Evolutionary conservation across 176 grass and related monocot genomes (phyloP).

Genomic region (Rhynchospora pubera): DNA sequence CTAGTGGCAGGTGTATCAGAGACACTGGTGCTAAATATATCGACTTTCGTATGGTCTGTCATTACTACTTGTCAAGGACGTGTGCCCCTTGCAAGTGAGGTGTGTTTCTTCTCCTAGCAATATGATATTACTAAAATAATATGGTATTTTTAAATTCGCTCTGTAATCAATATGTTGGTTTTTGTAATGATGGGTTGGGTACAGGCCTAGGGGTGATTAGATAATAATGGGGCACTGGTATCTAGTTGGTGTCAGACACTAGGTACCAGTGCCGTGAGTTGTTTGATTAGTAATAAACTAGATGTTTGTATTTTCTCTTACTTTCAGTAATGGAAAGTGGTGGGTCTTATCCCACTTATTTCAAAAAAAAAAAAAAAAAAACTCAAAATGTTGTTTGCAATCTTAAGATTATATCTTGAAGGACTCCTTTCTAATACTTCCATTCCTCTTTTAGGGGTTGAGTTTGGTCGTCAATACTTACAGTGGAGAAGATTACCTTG

Average conservation of each 20-base stretch:
- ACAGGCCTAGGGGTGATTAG: too few relatives aligned
- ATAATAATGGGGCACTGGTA: too few relatives aligned
- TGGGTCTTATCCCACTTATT: too few relatives aligned
- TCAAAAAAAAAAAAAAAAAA: too few relatives aligned
- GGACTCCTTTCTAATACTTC: conserved; percentile 26
- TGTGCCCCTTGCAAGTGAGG: conserved; percentile 92
- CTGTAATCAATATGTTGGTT: not conserved
- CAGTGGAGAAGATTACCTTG: conserved; percentile 78
- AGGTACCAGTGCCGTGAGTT: too few relatives aligned
- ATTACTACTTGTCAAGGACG: conserved; percentile 80
- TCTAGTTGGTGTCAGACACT: too few relatives aligned
- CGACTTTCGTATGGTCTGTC: conserved; percentile 89
- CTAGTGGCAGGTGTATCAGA: conserved; percentile 74
- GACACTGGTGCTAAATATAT: conserved; percentile 92
- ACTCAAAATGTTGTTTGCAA: too few relatives aligned
- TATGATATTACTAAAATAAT: conserved; percentile 7
- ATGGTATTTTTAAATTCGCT: not conserved
- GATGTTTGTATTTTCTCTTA: too few relatives aligned
- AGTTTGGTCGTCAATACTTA: conserved; percentile 68
- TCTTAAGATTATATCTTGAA: not conserved
- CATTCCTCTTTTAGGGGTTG: conserved; percentile 50
- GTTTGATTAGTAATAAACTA: too few relatives aligned
- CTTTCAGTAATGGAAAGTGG: too few relatives aligned
- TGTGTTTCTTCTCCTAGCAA: conserved; percentile 35
- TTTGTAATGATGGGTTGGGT: too few relatives aligned